A percentile compares a stretch with the other conserved stretches of the same genome.
Evolutionary conservation across 2,329 filamentous ascomycete species (phyloP).

Genomic region (Dactylonectria estremocensis): DNA sequence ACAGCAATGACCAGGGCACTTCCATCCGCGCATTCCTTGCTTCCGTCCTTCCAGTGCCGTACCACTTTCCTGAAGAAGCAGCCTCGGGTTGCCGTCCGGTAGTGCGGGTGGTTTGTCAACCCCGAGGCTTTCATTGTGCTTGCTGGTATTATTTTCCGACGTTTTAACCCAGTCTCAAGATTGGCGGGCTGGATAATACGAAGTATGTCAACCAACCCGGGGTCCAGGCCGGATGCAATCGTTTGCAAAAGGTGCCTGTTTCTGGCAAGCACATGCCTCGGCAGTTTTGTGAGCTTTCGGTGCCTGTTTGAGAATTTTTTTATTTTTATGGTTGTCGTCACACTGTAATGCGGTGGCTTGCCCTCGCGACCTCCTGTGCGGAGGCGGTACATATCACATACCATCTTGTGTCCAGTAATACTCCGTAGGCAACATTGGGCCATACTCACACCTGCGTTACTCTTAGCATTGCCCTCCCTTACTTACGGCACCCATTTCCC

Average conservation of each 20-base stretch:
- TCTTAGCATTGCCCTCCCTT: slow-evolving; percentile 17
- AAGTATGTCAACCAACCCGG: not conserved
- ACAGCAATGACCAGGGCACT: slow-evolving; percentile 6
- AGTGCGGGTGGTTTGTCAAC: slow-evolving; percentile 16
- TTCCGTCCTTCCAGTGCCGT: slow-evolving; percentile 24
- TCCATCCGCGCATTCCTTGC: slow-evolving; percentile 12
- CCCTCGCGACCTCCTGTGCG: slow-evolving; percentile 8
- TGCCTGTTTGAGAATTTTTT: not conserved
- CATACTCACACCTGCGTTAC: not conserved
- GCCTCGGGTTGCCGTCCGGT: slow-evolving; percentile 21
- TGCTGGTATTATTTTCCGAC: not conserved
- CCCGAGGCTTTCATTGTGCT: not conserved
- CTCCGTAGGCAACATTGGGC: not conserved
- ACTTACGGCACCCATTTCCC: slow-evolving; percentile 20
- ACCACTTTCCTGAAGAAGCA: slow-evolving; percentile 16
- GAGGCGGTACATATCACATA: slow-evolving; percentile 28
- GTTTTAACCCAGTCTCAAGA: not conserved
- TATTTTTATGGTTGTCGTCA: slow-evolving; percentile 15
- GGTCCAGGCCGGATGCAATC: not conserved
- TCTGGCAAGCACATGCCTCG: slow-evolving; percentile 10
- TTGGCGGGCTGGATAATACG: not conserved
- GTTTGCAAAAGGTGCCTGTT: not conserved
- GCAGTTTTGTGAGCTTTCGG: not conserved
- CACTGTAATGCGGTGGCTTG: slow-evolving; percentile 20
- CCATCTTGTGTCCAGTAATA: not conserved